Evolutionary conservation across 768 basidiomycete species (phyloP), one percentile per base, ranked within the genome.

Genomic region (Calocera viscosa): DNA sequence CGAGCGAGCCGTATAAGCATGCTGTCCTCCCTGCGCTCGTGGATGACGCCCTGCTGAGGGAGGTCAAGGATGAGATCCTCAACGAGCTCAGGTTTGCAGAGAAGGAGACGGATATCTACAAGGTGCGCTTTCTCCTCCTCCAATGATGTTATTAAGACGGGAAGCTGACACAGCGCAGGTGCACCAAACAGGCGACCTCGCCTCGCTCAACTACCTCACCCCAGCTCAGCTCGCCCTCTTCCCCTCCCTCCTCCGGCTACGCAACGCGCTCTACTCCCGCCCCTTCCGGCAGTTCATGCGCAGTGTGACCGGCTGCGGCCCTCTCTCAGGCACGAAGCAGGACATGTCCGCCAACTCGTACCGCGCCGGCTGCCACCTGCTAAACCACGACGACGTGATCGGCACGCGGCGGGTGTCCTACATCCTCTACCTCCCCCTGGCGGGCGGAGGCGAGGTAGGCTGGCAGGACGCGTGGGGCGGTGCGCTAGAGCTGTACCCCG

Each of bases 81-180:
- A 77, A 79, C 64, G 84, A 92, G 72, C 82, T 94, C 68, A 86
- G 81, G 75, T 93, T 94, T 74, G 83, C 88, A 1, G 87, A 93
- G 79, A 98, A 96, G 78, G 91, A 97, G 81, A 98, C 95, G 1
- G 95, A 98, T 74, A 98, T 98, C 70, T 98, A 97, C 84, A 93
- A 91, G 86, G 91, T 89, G 68, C 68, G 78, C 32, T 39, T 64
- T 63, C 66, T 33, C 53, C 53, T 66, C 67, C 65, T 28, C n/a
- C 43, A 64, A 35, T 47, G 2, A 32, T 1, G 35, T n/a, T 24
- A 14, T 65, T 32, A 40, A n/a, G 41, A 63, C 43, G 49, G 49
- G 19, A 3, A 19, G 14, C 53, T 60, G 2, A 60, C 24, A 2
- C 53, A 2, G 7, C 53, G 47, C 71, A 97, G 94, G 89, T 98